Percentiles rank a stretch among this genome's conserved stretches.
phyloP scores from a whole-genome alignment of 1,139 yeast genomes.

The Pichia sp. region DNA sequence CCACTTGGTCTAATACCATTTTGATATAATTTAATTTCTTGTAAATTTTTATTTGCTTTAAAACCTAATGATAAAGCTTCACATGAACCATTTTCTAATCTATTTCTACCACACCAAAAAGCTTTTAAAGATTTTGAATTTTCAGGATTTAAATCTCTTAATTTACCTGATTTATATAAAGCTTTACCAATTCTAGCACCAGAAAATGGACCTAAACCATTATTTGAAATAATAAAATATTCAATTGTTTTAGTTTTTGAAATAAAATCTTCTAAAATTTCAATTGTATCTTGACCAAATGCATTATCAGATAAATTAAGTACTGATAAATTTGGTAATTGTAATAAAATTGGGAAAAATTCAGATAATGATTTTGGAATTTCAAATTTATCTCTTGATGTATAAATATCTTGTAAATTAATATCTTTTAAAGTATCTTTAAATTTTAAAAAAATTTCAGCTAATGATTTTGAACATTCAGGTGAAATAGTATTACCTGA shows the following conservation, averaged over 20 bases:
- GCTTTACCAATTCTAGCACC: constrained; percentile 92
- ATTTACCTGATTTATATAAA: constrained; percentile 52
- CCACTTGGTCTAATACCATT: constrained; percentile 97
- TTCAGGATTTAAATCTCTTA: constrained; percentile 26
- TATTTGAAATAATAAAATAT: constrained; percentile 83
- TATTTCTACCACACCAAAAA: constrained; percentile 91
- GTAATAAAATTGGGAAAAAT: constrained; percentile 65
- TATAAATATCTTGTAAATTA: constrained; percentile 85
- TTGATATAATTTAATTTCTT: constrained; percentile 77
- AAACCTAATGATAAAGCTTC: constrained; percentile 71
- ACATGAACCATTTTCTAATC: constrained; percentile 91
- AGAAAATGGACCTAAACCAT: constrained; percentile 97
- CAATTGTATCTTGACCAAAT: constrained; percentile 91
- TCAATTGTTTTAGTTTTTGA: constrained; percentile 71
- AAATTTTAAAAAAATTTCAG: constrained; percentile 46
- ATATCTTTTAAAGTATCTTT: constrained; percentile 55
- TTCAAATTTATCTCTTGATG: constrained; percentile 90
- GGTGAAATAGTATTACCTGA: constrained; percentile 94
- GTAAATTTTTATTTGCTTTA: constrained; percentile 60
- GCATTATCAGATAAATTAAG: constrained; percentile 92
- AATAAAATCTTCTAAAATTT: constrained; percentile 74
- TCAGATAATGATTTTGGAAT: constrained; percentile 77
- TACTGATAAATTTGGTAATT: constrained; percentile 61
- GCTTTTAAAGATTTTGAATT: constrained; percentile 50
- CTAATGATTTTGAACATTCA: constrained; percentile 72